Percentiles rank a stretch among this genome's conserved stretches.
Conservation (phyloP, 1,139 yeast genomes). For the Eremothecium sinecaudum region DNA sequence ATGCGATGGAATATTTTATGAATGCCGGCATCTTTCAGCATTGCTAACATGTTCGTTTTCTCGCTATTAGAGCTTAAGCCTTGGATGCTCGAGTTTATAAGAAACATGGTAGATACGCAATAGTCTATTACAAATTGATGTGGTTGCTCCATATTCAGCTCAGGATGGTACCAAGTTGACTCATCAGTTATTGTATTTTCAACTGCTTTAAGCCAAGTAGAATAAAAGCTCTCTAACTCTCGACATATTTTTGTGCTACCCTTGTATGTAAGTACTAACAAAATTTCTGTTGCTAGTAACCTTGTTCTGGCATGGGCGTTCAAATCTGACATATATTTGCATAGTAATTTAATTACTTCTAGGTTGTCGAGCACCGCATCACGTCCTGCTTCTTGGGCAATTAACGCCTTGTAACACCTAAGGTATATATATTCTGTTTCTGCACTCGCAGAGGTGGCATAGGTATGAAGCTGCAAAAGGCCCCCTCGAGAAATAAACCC, state of each 20-base stretch:
- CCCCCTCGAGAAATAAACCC: conserved; percentile 15
- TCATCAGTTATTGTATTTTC: conserved; percentile 5
- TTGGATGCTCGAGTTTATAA: conserved; percentile 23
- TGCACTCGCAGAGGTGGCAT: conserved; percentile 1
- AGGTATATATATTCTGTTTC: conserved; percentile 18
- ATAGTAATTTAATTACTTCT: conserved; percentile 13
- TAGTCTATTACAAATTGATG: conserved; percentile 14
- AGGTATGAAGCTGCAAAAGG: conserved; percentile 8
- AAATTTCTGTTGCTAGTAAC: conserved; percentile 18
- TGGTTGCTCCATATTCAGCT: conserved; percentile 5
- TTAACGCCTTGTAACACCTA: conserved; percentile 21
- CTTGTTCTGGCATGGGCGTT: conserved; percentile 15
- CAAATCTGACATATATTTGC: conserved; percentile 6
- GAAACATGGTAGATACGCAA: conserved; percentile 18
- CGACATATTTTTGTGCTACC: conserved; percentile 12
- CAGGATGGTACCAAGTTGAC: background rate
- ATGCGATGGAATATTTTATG: conserved; percentile 10
- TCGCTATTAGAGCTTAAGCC: conserved; percentile 16
- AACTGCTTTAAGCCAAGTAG: conserved; percentile 5
- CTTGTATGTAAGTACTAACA: conserved; percentile 19
- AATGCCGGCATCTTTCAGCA: conserved; percentile 16
- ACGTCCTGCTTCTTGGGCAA: conserved; percentile 16
- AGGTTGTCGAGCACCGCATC: conserved; percentile 10
- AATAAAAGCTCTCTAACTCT: conserved; percentile 3
- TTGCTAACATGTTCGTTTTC: conserved; percentile 14